Percentiles rank a stretch among this genome's conserved stretches.
Evolutionary conservation across 257 asterid genomes (phyloP).

Genomic region (Nicotiana attenuata): DNA sequence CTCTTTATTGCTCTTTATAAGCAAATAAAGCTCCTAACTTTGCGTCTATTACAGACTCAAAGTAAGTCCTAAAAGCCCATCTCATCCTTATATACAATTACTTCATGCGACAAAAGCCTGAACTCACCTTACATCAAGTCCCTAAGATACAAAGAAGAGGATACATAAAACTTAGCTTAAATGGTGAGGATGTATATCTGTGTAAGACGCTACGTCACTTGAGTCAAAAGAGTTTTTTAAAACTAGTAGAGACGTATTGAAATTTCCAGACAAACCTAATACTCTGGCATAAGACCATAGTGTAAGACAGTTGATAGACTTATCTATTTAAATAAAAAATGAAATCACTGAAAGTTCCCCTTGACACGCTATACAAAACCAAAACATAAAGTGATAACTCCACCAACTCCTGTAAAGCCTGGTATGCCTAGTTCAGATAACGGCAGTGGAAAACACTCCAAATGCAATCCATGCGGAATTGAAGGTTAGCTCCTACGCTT

Average conservation of each 20-base stretch:
- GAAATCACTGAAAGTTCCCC: not conserved
- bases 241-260: too few relatives aligned
- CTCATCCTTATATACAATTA: not conserved
- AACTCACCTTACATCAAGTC: not conserved
- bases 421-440: too few relatives aligned
- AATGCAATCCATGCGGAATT: not conserved
- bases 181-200: too few relatives aligned
- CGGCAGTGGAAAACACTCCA: not conserved
- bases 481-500: not conserved
- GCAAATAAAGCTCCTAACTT: not conserved
- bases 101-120: not conserved
- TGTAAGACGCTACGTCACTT: too few relatives aligned
- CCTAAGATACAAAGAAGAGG: too few relatives aligned
- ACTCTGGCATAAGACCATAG: too few relatives aligned
- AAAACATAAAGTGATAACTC: not conserved
- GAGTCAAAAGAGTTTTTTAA: too few relatives aligned
- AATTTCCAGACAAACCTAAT: too few relatives aligned
- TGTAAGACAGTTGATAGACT: too few relatives aligned
- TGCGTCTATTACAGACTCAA: not conserved
- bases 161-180: too few relatives aligned
- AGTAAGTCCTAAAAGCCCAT: not conserved
- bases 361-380: not conserved
- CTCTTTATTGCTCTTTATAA: not conserved
- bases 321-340: not conserved
- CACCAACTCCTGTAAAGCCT: not conserved